These are phyloP conservation scores for Verbascum thapsus DNA, from an alignment of 257 asterid species.

Conservation along the genomic window DNA sequence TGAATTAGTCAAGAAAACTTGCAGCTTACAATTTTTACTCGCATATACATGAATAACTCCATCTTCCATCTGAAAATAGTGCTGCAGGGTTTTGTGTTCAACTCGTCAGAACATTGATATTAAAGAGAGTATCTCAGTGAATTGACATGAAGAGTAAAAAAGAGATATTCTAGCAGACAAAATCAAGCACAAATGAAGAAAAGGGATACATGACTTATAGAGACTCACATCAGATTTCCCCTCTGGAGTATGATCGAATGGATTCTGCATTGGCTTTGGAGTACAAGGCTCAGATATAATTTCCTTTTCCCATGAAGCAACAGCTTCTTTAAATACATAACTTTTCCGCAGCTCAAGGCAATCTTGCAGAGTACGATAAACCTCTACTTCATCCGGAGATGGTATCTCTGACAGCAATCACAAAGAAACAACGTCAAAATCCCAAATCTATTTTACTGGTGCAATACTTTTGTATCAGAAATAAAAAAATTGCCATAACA, in stretches of 20 bases:
- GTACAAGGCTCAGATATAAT: slow-evolving; percentile 88
- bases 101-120: slow-evolving; percentile 23
- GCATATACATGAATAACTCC: slow-evolving; percentile 95
- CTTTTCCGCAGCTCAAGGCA: slow-evolving; percentile 80
- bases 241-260: slow-evolving; percentile 68
- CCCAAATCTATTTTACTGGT: slow-evolving; percentile 11
- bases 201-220: neutral
- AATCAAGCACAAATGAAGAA: slow-evolving; percentile 27
- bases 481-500: neutral
- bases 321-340: slow-evolving; percentile 77
- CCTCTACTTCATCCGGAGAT: slow-evolving; percentile 84
- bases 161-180: slow-evolving; percentile 15
- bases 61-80: slow-evolving; percentile 93
- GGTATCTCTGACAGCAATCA: slow-evolving; percentile 67
- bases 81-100: slow-evolving; percentile 58
- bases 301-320: slow-evolving; percentile 89
- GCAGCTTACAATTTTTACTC: slow-evolving; percentile 69
- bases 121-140: slow-evolving; percentile 2
- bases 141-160: slow-evolving; percentile 10
- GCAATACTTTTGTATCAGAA: slow-evolving; percentile 14
- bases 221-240: slow-evolving; percentile 80
- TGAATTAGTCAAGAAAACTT: neutral
- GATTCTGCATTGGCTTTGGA: slow-evolving; percentile 82
- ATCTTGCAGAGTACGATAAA: slow-evolving; percentile 68
- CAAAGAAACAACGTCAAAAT: slow-evolving; percentile 21